A percentile compares a stretch with the other conserved stretches of the same genome.
phyloP scores from a whole-genome alignment of 768 basidiomycete genomes.

The Boletus vinaceobasis region DNA sequence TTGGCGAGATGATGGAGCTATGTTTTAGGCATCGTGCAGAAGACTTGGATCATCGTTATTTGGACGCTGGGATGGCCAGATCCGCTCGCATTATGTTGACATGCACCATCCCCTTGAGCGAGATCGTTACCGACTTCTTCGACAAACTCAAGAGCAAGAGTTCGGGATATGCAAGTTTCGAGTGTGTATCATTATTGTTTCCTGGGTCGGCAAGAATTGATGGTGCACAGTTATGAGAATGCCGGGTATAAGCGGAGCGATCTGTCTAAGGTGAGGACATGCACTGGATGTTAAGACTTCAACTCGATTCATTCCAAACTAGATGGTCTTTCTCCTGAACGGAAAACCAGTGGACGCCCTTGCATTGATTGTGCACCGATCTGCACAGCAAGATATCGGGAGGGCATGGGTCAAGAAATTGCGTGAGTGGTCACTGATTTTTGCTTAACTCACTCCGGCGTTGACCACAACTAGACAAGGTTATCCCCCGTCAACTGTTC shows the following conservation, averaged over 20 bases:
- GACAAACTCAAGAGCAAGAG: conserved; percentile 91
- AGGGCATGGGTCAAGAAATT: conserved; percentile 89
- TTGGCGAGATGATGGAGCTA: conserved; percentile 95
- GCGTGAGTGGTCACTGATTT: conserved; percentile 48
- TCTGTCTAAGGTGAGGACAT: conserved; percentile 65
- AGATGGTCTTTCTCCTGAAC: conserved; percentile 93
- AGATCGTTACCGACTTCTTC: conserved; percentile 95
- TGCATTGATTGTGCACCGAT: conserved; percentile 86
- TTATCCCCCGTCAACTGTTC: conserved; percentile 89
- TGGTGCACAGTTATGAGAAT: conserved; percentile 77
- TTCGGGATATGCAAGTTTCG: conserved; percentile 89
- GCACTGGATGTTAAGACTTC: not conserved
- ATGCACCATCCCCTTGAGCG: conserved; percentile 82
- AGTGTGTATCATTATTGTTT: conserved; percentile 47
- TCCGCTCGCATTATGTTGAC: conserved; percentile 72
- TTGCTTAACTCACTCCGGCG: not conserved
- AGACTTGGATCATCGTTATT: conserved; percentile 78
- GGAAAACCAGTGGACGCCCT: conserved; percentile 89
- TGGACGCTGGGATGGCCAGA: conserved; percentile 50
- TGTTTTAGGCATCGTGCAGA: conserved; percentile 84
- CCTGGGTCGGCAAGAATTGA: not conserved
- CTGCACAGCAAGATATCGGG: conserved; percentile 70
- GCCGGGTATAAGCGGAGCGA: conserved; percentile 82
- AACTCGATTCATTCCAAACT: conserved; percentile 1
- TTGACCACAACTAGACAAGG: conserved; percentile 56